Evolutionary conservation across 495 filamentous ascomycete species (phyloP).

Genomic region (Tricharina praecox): DNA sequence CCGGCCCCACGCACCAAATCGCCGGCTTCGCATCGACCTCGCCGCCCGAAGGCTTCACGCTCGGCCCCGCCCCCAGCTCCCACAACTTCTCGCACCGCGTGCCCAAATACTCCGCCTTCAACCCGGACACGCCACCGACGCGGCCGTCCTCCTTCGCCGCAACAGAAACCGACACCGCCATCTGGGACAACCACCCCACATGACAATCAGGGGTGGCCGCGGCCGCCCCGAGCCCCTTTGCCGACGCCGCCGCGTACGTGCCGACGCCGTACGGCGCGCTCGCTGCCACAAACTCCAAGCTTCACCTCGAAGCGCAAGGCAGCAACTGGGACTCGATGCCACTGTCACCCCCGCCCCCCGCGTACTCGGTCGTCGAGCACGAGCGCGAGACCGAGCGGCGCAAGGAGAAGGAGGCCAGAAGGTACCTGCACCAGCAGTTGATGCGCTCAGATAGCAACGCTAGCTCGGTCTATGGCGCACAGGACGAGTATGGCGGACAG

Average conservation of each 20-base stretch:
- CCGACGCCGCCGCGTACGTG: too few relatives aligned
- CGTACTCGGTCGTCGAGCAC: conserved; percentile 3
- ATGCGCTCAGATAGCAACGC: too few relatives aligned
- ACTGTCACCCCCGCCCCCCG: conserved; percentile 8
- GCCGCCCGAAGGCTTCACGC: not conserved
- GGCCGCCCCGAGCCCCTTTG: not conserved
- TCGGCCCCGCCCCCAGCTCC: not conserved
- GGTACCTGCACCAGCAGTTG: too few relatives aligned
- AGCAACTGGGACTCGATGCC: conserved; percentile 1
- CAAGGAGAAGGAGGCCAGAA: not conserved
- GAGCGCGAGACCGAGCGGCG: not conserved
- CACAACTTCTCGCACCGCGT: not conserved
- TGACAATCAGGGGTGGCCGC: conserved; percentile 3
- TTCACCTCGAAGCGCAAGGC: too few relatives aligned
- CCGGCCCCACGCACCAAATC: not conserved
- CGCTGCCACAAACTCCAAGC: not conserved
- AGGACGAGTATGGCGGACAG: not conserved
- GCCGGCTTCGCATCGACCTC: not conserved
- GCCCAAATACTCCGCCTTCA: not conserved
- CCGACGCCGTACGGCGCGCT: not conserved
- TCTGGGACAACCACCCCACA: not conserved
- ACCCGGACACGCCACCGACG: not conserved
- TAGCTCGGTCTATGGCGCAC: conserved; percentile 2
- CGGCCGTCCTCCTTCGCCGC: not conserved
- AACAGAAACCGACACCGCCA: not conserved